A percentile compares a stretch with the other conserved stretches of the same genome.
Conservation (phyloP, 345 rosid species). For the Euphorbia peplus region DNA sequence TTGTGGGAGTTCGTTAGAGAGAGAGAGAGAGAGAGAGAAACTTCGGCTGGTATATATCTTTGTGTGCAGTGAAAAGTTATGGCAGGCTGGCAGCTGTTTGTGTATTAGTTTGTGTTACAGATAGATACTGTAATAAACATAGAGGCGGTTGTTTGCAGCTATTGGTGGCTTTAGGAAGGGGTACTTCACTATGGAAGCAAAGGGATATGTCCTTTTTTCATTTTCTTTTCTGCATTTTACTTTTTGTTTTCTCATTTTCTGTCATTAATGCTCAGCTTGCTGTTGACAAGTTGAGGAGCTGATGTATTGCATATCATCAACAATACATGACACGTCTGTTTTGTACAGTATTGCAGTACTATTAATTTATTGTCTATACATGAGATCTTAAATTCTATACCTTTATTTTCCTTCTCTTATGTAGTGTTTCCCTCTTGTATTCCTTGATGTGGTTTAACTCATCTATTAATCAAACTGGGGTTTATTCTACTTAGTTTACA, state of each 20-base stretch:
- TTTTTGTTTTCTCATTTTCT: neutral
- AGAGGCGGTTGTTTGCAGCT: too few relatives aligned
- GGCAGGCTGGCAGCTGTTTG: neutral
- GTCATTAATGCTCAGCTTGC: neutral
- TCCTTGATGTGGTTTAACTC: neutral
- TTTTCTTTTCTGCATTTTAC: neutral
- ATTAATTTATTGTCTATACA: neutral
- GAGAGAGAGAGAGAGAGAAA: too few relatives aligned
- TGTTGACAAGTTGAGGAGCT: neutral
- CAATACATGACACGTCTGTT: neutral
- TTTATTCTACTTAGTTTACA: neutral
- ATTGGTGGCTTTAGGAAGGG: neutral
- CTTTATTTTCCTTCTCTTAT: neutral
- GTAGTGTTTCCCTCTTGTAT: neutral
- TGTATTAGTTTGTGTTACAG: too few relatives aligned
- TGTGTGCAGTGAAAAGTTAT: neutral
- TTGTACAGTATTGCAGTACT: neutral
- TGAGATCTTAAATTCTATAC: neutral
- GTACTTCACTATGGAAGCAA: neutral
- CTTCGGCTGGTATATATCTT: too few relatives aligned
- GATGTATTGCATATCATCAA: neutral
- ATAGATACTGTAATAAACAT: too few relatives aligned
- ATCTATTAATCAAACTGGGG: neutral
- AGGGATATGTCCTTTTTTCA: neutral
- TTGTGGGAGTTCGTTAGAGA: too few relatives aligned